Conservation (phyloP, 2,329 filamentous ascomycete genomes). For the Daldinia eschscholtzii region DNA sequence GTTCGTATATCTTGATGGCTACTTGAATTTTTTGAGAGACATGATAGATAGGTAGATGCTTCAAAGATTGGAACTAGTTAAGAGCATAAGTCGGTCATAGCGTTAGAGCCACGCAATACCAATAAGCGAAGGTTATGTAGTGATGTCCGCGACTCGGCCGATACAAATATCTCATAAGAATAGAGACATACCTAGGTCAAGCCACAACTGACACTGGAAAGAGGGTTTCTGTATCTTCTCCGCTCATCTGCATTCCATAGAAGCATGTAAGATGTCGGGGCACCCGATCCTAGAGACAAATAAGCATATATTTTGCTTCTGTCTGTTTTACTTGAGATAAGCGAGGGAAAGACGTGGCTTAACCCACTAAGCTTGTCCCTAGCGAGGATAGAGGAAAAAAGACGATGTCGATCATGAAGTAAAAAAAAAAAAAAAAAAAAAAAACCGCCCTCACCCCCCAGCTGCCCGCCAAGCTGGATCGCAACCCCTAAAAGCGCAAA, state of each 20-base stretch:
- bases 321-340: conserved; percentile 10
- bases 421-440: conserved; percentile 3
- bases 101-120: neutral
- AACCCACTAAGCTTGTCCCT: neutral
- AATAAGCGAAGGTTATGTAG: neutral
- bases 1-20: neutral
- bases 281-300: conserved; percentile 21
- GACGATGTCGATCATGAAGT: conserved; percentile 7
- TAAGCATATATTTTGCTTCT: conserved; percentile 26
- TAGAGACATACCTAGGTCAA: conserved; percentile 2
- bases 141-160: conserved; percentile 8
- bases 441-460: conserved; percentile 16
- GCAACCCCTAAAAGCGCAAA: conserved; percentile 35
- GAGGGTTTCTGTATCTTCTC: neutral
- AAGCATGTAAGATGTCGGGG: conserved; percentile 14
- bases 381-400: conserved; percentile 5
- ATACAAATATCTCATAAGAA: conserved; percentile 6
- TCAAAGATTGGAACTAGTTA: neutral
- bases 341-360: conserved; percentile 8
- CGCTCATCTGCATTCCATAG: conserved; percentile 15
- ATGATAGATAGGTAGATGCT: neutral
- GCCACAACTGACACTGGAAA: neutral
- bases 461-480: conserved; percentile 35
- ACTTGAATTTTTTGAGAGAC: neutral
- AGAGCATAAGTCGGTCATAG: neutral